phyloP scores from a whole-genome alignment of 768 basidiomycete genomes.

The Hydnum rufescens region DNA sequence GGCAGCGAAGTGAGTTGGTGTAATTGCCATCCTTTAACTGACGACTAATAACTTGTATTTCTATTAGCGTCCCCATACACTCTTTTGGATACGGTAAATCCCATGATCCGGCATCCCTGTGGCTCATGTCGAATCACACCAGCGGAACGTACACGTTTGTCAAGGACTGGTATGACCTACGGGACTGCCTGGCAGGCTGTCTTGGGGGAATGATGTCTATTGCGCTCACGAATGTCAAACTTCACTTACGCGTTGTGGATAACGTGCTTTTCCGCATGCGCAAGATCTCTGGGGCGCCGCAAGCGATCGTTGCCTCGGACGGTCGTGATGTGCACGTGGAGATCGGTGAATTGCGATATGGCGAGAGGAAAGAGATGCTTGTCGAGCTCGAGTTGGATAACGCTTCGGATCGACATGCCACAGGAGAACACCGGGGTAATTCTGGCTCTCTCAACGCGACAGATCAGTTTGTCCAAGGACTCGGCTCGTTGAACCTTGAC shows the following conservation, averaged over 20 bases:
- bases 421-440: constrained; percentile 19
- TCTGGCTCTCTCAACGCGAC: too few relatives aligned
- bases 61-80: constrained; percentile 62
- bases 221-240: constrained; percentile 77
- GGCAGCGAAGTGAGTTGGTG: constrained; percentile 46
- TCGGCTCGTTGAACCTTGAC: constrained; percentile 47
- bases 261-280: constrained; percentile 78
- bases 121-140: constrained; percentile 98
- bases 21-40: neutral
- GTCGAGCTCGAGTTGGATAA: constrained; percentile 90
- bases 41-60: neutral
- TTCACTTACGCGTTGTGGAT: constrained; percentile 88
- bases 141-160: constrained; percentile 96
- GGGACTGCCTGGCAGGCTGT: constrained; percentile 81
- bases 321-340: constrained; percentile 93
- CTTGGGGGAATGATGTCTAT: constrained; percentile 96
- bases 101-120: constrained; percentile 92
- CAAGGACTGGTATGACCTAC: constrained; percentile 89
- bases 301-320: constrained; percentile 72
- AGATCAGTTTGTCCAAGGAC: constrained; percentile 71
- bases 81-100: constrained; percentile 93
- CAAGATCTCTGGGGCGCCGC: constrained; percentile 82
- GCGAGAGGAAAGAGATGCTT: constrained; percentile 95
- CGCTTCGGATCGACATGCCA: constrained; percentile 19
- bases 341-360: constrained; percentile 81